Conservation (phyloP, 768 basidiomycete species). For the Paxillus rubicundulus region DNA sequence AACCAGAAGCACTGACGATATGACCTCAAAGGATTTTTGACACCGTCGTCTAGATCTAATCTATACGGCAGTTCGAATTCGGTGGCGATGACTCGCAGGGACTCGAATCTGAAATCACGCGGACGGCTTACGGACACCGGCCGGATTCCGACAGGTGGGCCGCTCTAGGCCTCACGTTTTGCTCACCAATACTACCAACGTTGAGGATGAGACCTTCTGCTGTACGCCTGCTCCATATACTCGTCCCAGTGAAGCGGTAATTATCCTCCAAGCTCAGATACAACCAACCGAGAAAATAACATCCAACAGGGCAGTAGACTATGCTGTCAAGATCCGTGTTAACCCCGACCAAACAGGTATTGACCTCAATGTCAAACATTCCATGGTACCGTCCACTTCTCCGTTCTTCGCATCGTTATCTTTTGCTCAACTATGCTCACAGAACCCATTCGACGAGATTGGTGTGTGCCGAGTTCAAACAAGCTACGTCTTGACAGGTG, state of each 20-base stretch:
- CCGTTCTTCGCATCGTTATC: background rate
- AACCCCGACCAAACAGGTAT: slow-evolving; percentile 93
- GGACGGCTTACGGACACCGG: no score
- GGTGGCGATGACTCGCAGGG: no score
- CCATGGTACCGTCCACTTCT: slow-evolving; percentile 62
- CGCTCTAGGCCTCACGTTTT: background rate
- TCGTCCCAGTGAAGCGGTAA: slow-evolving; percentile 93
- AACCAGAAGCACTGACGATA: slow-evolving; percentile 80
- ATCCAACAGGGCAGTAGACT: slow-evolving; percentile 78
- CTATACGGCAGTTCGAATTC: no score
- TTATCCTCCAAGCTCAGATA: background rate
- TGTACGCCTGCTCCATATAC: slow-evolving; percentile 74
- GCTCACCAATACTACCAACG: background rate
- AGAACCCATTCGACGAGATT: slow-evolving; percentile 99
- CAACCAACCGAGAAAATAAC: background rate
- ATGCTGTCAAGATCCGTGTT: slow-evolving; percentile 97
- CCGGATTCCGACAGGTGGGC: background rate
- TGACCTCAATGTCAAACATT: slow-evolving; percentile 97
- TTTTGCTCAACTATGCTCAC: background rate
- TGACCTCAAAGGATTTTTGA: no score
- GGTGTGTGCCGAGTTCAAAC: slow-evolving; percentile 44
- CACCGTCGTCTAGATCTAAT: no score
- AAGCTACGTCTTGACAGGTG: no score
- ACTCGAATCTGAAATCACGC: no score
- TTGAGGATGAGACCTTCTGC: slow-evolving; percentile 71